Evolutionary conservation across 352 stramenopile species (phyloP).

Genomic region (Pythium folliculosum): DNA sequence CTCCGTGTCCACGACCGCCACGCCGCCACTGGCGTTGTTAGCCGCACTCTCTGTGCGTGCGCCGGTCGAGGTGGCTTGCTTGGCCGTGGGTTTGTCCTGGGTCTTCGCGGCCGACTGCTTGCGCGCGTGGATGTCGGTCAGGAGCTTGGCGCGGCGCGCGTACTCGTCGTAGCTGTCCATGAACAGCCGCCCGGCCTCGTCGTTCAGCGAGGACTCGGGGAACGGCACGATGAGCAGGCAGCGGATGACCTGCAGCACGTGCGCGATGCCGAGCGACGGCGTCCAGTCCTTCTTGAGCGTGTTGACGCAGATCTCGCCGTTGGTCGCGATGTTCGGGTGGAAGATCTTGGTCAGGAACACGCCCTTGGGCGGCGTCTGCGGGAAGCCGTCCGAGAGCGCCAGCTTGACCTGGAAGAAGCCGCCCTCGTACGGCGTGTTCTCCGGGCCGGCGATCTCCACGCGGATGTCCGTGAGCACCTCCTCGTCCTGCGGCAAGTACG

Average conservation of each 20-base stretch:
- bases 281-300: constrained; percentile 99
- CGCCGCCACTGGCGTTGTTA: background rate
- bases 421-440: constrained; percentile 97
- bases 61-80: constrained; percentile 11
- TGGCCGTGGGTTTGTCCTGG: constrained; percentile 27
- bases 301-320: constrained; percentile 99
- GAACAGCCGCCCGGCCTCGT: constrained; percentile 98
- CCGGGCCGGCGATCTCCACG: constrained; percentile 96
- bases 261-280: constrained; percentile 91
- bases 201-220: constrained; percentile 98
- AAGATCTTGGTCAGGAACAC: constrained; percentile 99
- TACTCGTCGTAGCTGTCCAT: constrained; percentile 99
- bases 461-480: constrained; percentile 92
- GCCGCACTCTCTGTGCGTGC: background rate
- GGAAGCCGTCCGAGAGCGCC: constrained; percentile 87
- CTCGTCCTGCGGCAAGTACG: constrained; percentile 90
- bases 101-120: constrained; percentile 36
- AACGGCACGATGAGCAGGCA: constrained; percentile 99
- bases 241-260: constrained; percentile 98
- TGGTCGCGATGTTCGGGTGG: constrained; percentile 98
- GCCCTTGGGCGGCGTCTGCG: constrained; percentile 80
- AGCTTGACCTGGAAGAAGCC: constrained; percentile 97
- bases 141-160: constrained; percentile 82
- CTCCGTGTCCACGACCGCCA: background rate
- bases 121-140: constrained; percentile 90